phyloP scores from a whole-genome alignment of 2,329 filamentous ascomycete genomes.

The Exophiala calicioides region DNA sequence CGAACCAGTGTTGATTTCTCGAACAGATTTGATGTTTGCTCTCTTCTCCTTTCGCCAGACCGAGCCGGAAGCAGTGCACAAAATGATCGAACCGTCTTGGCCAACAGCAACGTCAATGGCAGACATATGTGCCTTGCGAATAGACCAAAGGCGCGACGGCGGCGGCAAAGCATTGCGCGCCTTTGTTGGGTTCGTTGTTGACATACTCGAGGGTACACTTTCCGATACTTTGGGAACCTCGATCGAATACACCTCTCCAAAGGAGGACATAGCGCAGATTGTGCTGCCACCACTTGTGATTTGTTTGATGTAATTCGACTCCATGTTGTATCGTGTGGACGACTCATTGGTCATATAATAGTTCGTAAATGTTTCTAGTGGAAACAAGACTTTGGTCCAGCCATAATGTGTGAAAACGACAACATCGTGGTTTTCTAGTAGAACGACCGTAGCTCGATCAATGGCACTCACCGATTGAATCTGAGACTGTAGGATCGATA shows the following conservation, averaged over 20 bases:
- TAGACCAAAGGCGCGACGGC: constrained; percentile 83
- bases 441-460: constrained; percentile 80
- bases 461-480: constrained; percentile 85
- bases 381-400: constrained; percentile 87
- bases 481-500: constrained; percentile 70
- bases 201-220: constrained; percentile 60
- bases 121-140: constrained; percentile 79
- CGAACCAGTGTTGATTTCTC: constrained; percentile 46
- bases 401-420: constrained; percentile 96
- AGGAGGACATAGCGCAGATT: constrained; percentile 80
- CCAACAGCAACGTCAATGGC: constrained; percentile 84
- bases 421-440: constrained; percentile 84
- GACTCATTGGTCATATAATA: constrained; percentile 65
- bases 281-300: constrained; percentile 86
- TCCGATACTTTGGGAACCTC: constrained; percentile 70
- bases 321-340: constrained; percentile 64
- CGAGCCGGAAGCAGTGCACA: constrained; percentile 87
- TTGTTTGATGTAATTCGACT: constrained; percentile 68
- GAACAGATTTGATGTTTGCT: constrained; percentile 67
- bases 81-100: constrained; percentile 90
- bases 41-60: constrained; percentile 89
- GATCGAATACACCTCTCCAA: constrained; percentile 86
- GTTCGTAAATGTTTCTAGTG: constrained; percentile 71
- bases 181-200: constrained; percentile 89
- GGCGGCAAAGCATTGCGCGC: constrained; percentile 78